Conservation (phyloP, 331 rosid species). For the Malus hybrid region DNA sequence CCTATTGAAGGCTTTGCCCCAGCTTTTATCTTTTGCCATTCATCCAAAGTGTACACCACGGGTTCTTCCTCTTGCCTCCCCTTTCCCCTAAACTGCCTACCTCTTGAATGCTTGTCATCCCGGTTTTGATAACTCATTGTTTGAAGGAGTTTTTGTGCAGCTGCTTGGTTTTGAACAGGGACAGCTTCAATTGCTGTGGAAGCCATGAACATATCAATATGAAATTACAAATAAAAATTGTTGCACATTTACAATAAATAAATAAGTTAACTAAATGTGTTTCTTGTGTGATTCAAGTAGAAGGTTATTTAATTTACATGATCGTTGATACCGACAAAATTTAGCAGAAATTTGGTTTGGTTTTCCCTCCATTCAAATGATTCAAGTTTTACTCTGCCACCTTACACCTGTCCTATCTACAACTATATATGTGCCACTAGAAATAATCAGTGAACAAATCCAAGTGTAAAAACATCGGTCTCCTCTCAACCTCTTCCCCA, state of each 20-base stretch:
- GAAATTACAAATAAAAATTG: background rate
- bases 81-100: conserved; percentile 50
- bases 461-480: background rate
- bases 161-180: conserved; percentile 91
- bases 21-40: conserved; percentile 55
- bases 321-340: background rate
- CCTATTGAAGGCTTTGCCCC: conserved; percentile 29
- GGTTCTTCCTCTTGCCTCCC: conserved; percentile 51
- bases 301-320: background rate
- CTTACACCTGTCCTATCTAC: background rate
- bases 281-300: background rate
- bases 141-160: conserved; percentile 87
- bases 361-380: background rate
- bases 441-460: background rate
- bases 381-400: background rate
- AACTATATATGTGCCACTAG: background rate
- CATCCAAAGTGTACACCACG: conserved; percentile 51
- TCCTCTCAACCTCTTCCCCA: background rate
- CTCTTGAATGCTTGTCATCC: conserved; percentile 26
- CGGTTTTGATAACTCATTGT: conserved; percentile 48
- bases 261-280: background rate
- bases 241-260: background rate
- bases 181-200: conserved; percentile 57
- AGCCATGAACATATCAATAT: conserved; percentile 7
- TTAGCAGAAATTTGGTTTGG: background rate